Evolutionary conservation across 352 stramenopile species (phyloP).

Genomic region (Phytophthora megakarya): DNA sequence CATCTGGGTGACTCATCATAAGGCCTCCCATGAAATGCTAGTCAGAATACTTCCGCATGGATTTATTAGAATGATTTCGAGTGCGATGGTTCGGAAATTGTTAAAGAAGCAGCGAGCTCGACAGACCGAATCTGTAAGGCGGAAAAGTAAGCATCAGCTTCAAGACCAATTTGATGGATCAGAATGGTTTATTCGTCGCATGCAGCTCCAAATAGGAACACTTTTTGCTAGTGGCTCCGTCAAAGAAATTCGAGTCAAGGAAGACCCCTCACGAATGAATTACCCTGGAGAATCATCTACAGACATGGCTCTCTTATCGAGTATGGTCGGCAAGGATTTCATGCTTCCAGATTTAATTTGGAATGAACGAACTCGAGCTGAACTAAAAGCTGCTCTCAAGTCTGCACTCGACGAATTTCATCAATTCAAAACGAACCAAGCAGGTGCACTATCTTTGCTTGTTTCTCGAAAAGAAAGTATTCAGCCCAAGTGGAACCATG

Average conservation of each 20-base stretch:
- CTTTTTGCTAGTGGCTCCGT: slow-evolving; percentile 39
- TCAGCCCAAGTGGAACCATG: slow-evolving; percentile 67
- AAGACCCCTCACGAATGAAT: slow-evolving; percentile 64
- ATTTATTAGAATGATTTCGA: slow-evolving; percentile 80
- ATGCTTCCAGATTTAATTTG: slow-evolving; percentile 82
- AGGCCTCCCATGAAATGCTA: slow-evolving; percentile 72
- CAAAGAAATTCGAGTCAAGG: slow-evolving; percentile 40
- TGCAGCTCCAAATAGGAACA: slow-evolving; percentile 64
- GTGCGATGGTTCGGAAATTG: slow-evolving; percentile 59
- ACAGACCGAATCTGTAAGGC: slow-evolving; percentile 35
- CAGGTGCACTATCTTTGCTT: slow-evolving; percentile 28
- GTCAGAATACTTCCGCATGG: slow-evolving; percentile 64
- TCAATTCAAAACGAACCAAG: slow-evolving; percentile 46
- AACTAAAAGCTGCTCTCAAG: slow-evolving; percentile 58
- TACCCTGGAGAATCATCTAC: slow-evolving; percentile 74
- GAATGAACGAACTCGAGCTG: slow-evolving; percentile 59
- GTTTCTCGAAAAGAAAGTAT: slow-evolving; percentile 27
- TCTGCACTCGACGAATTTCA: slow-evolving; percentile 54
- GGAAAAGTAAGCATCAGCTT: slow-evolving; percentile 36
- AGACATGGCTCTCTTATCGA: slow-evolving; percentile 68
- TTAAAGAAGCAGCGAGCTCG: slow-evolving; percentile 60
- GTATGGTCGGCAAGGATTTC: slow-evolving; percentile 74
- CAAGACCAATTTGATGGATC: slow-evolving; percentile 35
- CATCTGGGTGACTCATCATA: slow-evolving; percentile 83
- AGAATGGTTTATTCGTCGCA: slow-evolving; percentile 72